These are phyloP conservation scores for Madurella mycetomatis DNA, from an alignment of 2,329 filamentous ascomycete species.

Conservation along the genomic window DNA sequence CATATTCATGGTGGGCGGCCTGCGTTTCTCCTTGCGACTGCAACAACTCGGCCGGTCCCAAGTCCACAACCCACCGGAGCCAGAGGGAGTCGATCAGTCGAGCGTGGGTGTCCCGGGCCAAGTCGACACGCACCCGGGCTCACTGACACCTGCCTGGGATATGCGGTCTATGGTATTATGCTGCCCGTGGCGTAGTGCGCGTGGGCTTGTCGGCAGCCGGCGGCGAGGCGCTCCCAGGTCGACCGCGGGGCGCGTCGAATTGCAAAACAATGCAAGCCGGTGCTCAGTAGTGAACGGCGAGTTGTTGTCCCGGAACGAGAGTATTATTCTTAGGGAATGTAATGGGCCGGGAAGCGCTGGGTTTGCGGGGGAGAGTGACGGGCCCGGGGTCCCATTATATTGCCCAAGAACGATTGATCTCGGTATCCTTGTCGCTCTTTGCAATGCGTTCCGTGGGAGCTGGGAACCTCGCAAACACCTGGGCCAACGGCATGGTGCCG, in stretches of 20 bases:
- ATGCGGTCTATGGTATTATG: background rate
- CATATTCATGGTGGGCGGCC: slow-evolving; percentile 26
- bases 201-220: no score
- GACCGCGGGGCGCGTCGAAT: background rate
- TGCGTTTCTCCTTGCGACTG: slow-evolving; percentile 1
- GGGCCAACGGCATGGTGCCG: slow-evolving; percentile 12
- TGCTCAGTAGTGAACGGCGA: slow-evolving; percentile 7
- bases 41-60: background rate
- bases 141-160: slow-evolving; percentile 6
- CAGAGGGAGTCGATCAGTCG: background rate
- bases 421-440: slow-evolving; percentile 18
- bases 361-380: slow-evolving; percentile 17
- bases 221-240: background rate
- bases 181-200: no score
- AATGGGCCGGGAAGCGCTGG: slow-evolving; percentile 11
- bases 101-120: slow-evolving; percentile 4
- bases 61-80: background rate
- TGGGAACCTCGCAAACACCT: background rate
- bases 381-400: slow-evolving; percentile 19
- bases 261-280: background rate
- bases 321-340: slow-evolving; percentile 9
- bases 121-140: slow-evolving; percentile 8
- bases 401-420: slow-evolving; percentile 21
- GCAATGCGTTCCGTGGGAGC: slow-evolving; percentile 15
- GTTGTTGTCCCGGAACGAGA: slow-evolving; percentile 7